Percentiles rank a stretch among this genome's conserved stretches.
These are phyloP conservation scores for Brassica cretica DNA, from an alignment of 345 rosid species.

Conservation along the genomic window DNA sequence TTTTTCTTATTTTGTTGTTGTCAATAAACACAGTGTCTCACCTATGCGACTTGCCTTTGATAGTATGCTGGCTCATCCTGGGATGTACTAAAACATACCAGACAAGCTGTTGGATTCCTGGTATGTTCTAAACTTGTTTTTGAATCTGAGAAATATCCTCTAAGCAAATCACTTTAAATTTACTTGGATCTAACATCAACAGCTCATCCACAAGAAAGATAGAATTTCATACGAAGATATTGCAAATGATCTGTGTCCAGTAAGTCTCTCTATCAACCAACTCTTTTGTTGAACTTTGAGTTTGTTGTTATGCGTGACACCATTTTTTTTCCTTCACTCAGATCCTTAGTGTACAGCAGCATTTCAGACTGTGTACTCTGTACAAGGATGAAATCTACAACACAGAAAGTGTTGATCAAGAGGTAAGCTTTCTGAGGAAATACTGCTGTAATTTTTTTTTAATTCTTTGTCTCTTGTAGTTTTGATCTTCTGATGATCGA, in stretches of 20 bases:
- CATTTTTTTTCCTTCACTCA: constrained; percentile 29
- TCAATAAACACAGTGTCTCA: constrained; percentile 14
- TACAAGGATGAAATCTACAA: constrained; percentile 97
- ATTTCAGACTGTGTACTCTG: constrained; percentile 85
- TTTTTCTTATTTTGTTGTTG: background rate
- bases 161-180: background rate
- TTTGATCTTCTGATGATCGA: background rate
- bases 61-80: constrained; percentile 84
- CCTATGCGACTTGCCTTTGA: constrained; percentile 17
- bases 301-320: background rate
- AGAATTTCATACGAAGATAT: constrained; percentile 37
- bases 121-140: constrained; percentile 45
- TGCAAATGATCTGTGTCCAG: constrained; percentile 92
- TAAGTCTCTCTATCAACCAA: constrained; percentile 35
- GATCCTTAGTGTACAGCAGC: constrained; percentile 89
- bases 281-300: constrained; percentile 28
- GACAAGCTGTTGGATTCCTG: constrained; percentile 97
- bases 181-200: constrained; percentile 23
- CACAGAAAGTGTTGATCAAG: constrained; percentile 81
- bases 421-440: constrained; percentile 51
- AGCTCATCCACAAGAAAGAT: constrained; percentile 50
- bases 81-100: constrained; percentile 93
- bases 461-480: background rate
- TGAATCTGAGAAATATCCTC: background rate
- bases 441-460: background rate